These are phyloP conservation scores for Umbellularia californica DNA, from an alignment of 164 flowering plant genomes.

Conservation along the genomic window DNA sequence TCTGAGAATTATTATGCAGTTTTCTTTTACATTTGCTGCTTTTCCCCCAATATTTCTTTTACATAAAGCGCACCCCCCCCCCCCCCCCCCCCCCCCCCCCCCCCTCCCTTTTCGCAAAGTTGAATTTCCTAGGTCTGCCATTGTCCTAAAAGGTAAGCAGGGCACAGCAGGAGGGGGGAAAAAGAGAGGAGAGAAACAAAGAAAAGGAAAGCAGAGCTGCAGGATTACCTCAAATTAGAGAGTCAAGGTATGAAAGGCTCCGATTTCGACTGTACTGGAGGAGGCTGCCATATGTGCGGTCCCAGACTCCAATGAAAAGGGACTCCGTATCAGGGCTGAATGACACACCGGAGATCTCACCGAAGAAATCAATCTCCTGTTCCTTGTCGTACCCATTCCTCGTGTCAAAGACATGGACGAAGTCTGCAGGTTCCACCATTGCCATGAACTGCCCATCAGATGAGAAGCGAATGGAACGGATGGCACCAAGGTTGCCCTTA, in stretches of 20 bases:
- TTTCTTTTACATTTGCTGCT: too few species aligned
- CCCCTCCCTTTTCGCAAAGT: too few species aligned
- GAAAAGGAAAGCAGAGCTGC: background rate
- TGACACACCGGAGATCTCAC: constrained; percentile 88
- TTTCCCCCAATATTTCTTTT: too few species aligned
- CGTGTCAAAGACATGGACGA: constrained; percentile 74
- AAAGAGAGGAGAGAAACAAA: background rate
- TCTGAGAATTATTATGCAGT: too few species aligned
- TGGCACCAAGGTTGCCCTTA: constrained; percentile 89
- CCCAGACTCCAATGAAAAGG: constrained; percentile 89
- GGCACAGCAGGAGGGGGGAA: too few species aligned
- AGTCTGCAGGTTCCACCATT: constrained; percentile 95
- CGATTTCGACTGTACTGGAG: constrained; percentile 60
- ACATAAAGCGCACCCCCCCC: too few species aligned
- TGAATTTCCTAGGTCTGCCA: too few species aligned
- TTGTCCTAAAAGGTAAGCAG: too few species aligned
- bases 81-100: too few species aligned
- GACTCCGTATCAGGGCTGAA: constrained; percentile 93
- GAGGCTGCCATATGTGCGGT: constrained; percentile 89
- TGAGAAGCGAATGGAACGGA: constrained; percentile 76
- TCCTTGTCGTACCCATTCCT: constrained; percentile 61
- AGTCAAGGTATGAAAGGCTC: constrained; percentile 55
- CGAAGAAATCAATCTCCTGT: constrained; percentile 94
- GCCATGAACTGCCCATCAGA: constrained; percentile 90
- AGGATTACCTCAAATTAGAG: constrained; percentile 27